Base-by-base conservation (phyloP, 768 basidiomycete species). In the Amylocystis lapponica region DNA sequence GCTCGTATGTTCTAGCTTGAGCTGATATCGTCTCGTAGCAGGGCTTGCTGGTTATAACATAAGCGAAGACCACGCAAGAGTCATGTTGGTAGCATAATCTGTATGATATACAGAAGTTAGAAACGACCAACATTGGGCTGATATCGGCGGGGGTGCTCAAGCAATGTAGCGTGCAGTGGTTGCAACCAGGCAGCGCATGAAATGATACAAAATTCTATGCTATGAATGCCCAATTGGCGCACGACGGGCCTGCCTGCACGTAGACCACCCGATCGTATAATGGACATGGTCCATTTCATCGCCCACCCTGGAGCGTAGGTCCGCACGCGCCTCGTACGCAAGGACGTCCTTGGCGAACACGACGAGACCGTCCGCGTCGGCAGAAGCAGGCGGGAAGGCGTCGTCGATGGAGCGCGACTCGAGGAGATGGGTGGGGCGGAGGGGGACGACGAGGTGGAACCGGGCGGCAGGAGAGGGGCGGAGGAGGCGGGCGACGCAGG, bases 381-480 rank as follows among this genome's bases (percentile, higher is more conserved):
- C 44, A 45, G 19, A 40, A 8, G 36, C 45, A 12, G 52, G 50
- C 35, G 58, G 53, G 49, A 90, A 87, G 3, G 79, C 68, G 8
- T 57, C 53, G 48, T 86, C 82, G 34, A 89, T 60, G 0, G 74
- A 72, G 26, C 54, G 63, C 0, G 76, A 79, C 64, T 92, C 89
- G 11, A 56, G 58, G 0, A 64, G 52, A 49, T 85, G 82, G 0
- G 83, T 86, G 0, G 68, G 58, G 1, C 90, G 83, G 4, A 86
- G 67, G 1, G 89, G 86, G n/a, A 90, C 76, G 37, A 89, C 70
- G 12, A 91, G 73, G 52, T 89, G 85, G 59, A 92, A 92, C 22
- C 39, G 53, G 56, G 53, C 2, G 40, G 33, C 16, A 21, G 21
- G 21, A 39, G 14, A 39, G 36, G 33, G 5, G 13, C 60, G 56